Conservation (phyloP, 441 rosid genomes). For the Brassica hybrid region DNA sequence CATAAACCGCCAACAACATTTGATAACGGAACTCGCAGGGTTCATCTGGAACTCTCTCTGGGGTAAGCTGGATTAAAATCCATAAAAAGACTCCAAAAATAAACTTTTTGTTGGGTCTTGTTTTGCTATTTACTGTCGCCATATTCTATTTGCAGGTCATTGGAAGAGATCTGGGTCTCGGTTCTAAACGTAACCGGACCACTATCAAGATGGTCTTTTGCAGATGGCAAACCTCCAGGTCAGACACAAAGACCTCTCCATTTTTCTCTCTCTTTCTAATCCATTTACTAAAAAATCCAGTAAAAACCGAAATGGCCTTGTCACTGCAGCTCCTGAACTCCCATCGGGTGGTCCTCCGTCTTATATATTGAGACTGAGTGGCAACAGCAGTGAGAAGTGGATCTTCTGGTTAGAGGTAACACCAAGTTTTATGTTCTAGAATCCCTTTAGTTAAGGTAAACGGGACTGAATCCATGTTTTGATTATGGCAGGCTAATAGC, state of each 20-base stretch:
- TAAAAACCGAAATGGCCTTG: slow-evolving; percentile 14
- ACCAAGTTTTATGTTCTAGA: not conserved
- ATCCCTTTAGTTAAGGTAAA: not conserved
- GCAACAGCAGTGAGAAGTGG: too few species aligned
- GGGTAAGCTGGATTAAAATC: slow-evolving; percentile 66
- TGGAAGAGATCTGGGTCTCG: slow-evolving; percentile 92
- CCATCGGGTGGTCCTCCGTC: slow-evolving; percentile 79
- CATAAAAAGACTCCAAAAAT: not conserved
- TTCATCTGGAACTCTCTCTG: slow-evolving; percentile 84
- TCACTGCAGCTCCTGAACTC: slow-evolving; percentile 70
- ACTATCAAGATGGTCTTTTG: slow-evolving; percentile 92
- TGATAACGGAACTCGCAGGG: slow-evolving; percentile 65
- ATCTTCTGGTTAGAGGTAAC: slow-evolving; percentile 96
- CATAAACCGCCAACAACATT: slow-evolving; percentile 50
- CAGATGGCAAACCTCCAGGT: slow-evolving; percentile 83
- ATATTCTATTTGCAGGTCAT: slow-evolving; percentile 58
- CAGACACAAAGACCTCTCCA: not conserved
- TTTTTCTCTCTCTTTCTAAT: slow-evolving; percentile 2
- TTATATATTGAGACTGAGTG: slow-evolving; percentile 81
- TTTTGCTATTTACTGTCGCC: slow-evolving; percentile 1
- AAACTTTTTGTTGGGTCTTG: not conserved
- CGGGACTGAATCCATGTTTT: not conserved
- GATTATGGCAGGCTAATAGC: slow-evolving; percentile 57
- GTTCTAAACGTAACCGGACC: slow-evolving; percentile 95
- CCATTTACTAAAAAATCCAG: slow-evolving; percentile 6